Base-by-base conservation (phyloP, 2,329 filamentous ascomycete genomes). In the Sclerotiophoma versabilis region DNA sequence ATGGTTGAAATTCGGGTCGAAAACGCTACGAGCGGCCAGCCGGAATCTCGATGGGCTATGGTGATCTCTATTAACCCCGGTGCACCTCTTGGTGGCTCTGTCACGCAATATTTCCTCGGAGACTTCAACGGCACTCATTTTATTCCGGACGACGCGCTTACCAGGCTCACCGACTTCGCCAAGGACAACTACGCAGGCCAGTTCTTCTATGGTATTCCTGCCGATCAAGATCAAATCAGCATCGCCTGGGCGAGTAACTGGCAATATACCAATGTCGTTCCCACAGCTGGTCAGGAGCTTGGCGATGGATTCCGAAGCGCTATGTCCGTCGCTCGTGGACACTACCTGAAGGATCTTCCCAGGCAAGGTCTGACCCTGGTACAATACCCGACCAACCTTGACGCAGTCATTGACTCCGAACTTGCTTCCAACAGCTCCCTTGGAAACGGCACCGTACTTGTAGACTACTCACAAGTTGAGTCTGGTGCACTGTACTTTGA, bases 91-190 rank as follows among this genome's bases (percentile, higher is more conserved):
- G 84, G 84, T 8, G 84, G 84, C 0, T 84, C 81, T 1, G 78
- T 81, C 15, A 79, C 78, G 1, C 71, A 86, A 66, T 87, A 86
- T 65, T 84, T 83, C 74, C 73, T 81, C 0, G 86, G 86, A 4
- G 74, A 71, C 2, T 88, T 87, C 75, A 86, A 89, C 58, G 86
- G 86, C n/a, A 87, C 84, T 0, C 82, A 85, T 65, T 88, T 87
- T 20, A 70, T 64, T 14, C 67, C 80, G 1, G 71, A 76, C 22
- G 82, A 83, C 58, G 64, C 58, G 1, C 73, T 71, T 6, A 73
- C 76, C 7, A 71, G 77, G 3, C 71, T 81, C 14, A 73, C 75
- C 5, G 79, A 82, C 58, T 81, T 82, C 19, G 77, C 69, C 17
- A 80, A 81, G 65, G 82, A 84, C 62, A 83, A 82, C 64, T 84